Conservation (phyloP, 768 basidiomycete species). For the Chalciporus chontae region DNA sequence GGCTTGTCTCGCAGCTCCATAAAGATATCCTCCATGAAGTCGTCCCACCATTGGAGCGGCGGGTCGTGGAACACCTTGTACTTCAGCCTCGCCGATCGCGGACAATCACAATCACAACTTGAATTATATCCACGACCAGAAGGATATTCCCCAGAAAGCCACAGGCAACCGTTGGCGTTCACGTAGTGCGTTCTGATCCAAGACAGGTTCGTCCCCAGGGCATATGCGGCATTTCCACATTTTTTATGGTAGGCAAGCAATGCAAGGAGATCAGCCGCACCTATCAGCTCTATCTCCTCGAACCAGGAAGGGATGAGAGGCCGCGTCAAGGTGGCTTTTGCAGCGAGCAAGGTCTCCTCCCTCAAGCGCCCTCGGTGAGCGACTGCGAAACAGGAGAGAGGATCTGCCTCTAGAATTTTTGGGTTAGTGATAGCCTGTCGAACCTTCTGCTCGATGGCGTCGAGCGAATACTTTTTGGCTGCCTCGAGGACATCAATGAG, state of each 20-base stretch:
- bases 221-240: constrained; percentile 12
- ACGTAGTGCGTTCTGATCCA: constrained; percentile 17
- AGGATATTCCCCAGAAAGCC: constrained; percentile 6
- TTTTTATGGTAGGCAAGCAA: constrained; percentile 20
- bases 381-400: constrained; percentile 32
- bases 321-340: constrained; percentile 24
- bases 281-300: constrained; percentile 26
- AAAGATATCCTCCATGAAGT: constrained; percentile 16
- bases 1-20: constrained; percentile 16
- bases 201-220: not conserved
- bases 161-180: not conserved
- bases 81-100: not conserved
- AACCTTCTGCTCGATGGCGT: constrained; percentile 13
- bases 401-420: constrained; percentile 12
- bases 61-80: not conserved
- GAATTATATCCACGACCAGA: no score
- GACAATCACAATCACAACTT: constrained; percentile 6
- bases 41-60: constrained; percentile 19
- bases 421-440: constrained; percentile 20
- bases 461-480: constrained; percentile 16
- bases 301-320: constrained; percentile 22
- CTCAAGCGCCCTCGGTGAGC: constrained; percentile 23
- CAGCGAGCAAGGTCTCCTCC: constrained; percentile 26
- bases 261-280: constrained; percentile 22
- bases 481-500: constrained; percentile 9